phyloP scores from a whole-genome alignment of 2,329 filamentous ascomycete species.

The Pseudogymnoascus sp. region DNA sequence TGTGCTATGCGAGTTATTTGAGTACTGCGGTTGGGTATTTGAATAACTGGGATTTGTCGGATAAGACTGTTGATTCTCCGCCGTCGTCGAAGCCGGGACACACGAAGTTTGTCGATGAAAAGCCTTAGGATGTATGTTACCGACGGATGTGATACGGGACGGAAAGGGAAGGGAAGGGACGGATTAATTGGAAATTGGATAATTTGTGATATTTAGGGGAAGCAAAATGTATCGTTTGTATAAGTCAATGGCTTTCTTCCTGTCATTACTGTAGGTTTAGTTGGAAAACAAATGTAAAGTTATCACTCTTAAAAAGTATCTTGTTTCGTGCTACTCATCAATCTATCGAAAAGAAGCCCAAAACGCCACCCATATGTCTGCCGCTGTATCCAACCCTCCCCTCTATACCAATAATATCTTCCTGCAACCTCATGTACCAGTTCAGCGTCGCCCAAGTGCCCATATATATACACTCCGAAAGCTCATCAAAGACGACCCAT shows the following conservation, averaged over 20 bases:
- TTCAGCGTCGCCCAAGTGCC: not conserved
- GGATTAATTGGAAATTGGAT: constrained; percentile 10
- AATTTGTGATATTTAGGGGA: not conserved
- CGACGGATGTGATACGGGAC: constrained; percentile 17
- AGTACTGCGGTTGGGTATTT: constrained; percentile 61
- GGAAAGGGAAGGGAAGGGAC: constrained; percentile 18
- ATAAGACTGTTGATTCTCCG: constrained; percentile 25
- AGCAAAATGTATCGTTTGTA: not conserved
- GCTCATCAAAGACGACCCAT: not conserved
- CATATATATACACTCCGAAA: not conserved
- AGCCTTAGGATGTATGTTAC: constrained; percentile 18
- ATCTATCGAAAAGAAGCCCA: not conserved
- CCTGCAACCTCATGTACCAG: not conserved
- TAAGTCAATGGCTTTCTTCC: not conserved
- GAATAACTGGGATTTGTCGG: constrained; percentile 57
- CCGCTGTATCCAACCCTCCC: not conserved
- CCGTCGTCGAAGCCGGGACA: constrained; percentile 20
- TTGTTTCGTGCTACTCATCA: not conserved
- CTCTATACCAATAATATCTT: not conserved
- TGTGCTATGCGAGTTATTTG: constrained; percentile 81
- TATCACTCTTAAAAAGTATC: not conserved
- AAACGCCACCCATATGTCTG: not conserved
- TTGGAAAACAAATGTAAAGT: not conserved
- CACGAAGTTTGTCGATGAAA: constrained; percentile 29
- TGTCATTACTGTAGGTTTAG: not conserved